Evolutionary conservation across 2,329 filamentous ascomycete species (phyloP).

Genomic region (Microsporum ferrugineum): DNA sequence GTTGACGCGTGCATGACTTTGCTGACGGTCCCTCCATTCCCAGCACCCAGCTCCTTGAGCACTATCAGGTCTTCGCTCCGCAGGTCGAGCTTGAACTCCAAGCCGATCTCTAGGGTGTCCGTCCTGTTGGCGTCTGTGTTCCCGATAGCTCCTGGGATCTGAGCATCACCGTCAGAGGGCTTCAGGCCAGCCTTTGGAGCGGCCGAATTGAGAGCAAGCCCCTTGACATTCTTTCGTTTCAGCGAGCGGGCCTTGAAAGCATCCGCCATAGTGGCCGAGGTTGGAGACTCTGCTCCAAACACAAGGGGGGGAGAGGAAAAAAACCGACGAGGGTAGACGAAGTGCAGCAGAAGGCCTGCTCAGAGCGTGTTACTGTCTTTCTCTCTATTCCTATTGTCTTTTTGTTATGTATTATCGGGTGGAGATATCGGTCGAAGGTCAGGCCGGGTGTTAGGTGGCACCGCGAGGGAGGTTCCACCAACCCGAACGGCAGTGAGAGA

Average conservation of each 20-base stretch:
- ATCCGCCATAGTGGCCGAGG: conserved; percentile 41
- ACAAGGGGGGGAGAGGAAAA: neutral
- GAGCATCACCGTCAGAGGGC: conserved; percentile 60
- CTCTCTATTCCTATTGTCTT: neutral
- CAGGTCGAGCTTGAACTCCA: conserved; percentile 90
- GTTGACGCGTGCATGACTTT: conserved; percentile 93
- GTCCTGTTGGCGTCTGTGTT: conserved; percentile 49
- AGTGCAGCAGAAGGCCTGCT: neutral
- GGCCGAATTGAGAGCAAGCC: conserved; percentile 68
- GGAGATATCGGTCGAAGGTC: neutral
- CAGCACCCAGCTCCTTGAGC: conserved; percentile 85
- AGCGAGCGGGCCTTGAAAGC: conserved; percentile 61
- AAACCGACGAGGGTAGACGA: neutral
- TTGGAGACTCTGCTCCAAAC: neutral
- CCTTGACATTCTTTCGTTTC: conserved; percentile 99
- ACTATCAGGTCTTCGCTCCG: conserved; percentile 85
- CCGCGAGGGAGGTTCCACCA: neutral
- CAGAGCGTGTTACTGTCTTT: neutral
- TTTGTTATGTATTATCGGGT: neutral
- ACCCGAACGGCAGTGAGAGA: neutral
- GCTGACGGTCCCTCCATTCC: conserved; percentile 95
- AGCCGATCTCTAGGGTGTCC: conserved; percentile 82
- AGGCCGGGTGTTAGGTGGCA: neutral
- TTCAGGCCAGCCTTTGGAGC: conserved; percentile 57
- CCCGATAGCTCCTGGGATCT: conserved; percentile 47